Percentiles rank a stretch among this genome's conserved stretches.
Evolutionary conservation across 2,329 filamentous ascomycete species (phyloP).

Genomic region (Fusarium devonianum): DNA sequence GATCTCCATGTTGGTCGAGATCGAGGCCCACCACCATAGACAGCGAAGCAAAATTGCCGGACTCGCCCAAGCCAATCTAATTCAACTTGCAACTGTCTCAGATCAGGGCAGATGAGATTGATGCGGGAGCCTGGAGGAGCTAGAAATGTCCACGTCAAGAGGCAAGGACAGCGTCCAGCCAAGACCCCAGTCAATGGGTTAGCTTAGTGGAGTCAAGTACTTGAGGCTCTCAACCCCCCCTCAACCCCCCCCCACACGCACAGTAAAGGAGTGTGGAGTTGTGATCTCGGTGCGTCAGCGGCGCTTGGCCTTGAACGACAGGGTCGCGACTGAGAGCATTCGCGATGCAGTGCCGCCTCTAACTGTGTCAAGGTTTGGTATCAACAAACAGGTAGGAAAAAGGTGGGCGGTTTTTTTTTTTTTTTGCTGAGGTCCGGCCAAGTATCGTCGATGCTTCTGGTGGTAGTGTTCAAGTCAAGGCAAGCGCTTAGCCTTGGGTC

Average conservation of each 20-base stretch:
- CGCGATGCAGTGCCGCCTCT: neutral
- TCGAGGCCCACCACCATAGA: conserved; percentile 14
- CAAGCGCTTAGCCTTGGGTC: conserved; percentile 4
- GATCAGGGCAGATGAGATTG: conserved; percentile 6
- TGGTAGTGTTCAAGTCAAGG: conserved; percentile 1
- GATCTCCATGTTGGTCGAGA: conserved; percentile 46
- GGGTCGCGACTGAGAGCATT: neutral
- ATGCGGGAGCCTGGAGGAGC: conserved; percentile 17
- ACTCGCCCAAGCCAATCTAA: neutral
- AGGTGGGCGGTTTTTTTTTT: neutral
- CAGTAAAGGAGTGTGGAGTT: conserved; percentile 7
- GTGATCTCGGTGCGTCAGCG: conserved; percentile 25
- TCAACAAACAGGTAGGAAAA: neutral
- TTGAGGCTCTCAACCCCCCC: too few species aligned
- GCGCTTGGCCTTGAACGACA: conserved; percentile 16
- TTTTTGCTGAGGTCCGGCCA: neutral
- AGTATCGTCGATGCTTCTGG: neutral
- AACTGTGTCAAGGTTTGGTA: too few species aligned
- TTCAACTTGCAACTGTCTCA: conserved; percentile 7
- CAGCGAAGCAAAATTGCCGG: conserved; percentile 1
- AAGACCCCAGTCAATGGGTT: too few species aligned
- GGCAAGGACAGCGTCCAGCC: too few species aligned
- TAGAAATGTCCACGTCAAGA: too few species aligned
- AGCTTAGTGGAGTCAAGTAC: too few species aligned
- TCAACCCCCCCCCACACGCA: too few species aligned